These are phyloP conservation scores for Mucor mucedo DNA, from an alignment of 371 early-diverging fungal genomes.

Conservation along the genomic window DNA sequence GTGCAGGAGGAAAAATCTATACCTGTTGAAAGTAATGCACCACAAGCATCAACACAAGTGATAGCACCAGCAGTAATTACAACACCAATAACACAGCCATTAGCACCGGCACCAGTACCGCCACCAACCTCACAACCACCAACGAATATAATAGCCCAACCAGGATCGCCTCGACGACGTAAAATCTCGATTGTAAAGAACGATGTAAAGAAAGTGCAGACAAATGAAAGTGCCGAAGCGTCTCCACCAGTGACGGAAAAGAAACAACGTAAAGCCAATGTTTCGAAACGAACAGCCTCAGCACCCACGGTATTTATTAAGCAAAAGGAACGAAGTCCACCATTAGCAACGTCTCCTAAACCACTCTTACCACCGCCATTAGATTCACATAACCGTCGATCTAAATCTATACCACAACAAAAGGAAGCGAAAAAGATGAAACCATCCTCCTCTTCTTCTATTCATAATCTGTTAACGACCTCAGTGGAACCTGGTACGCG, in stretches of 20 bases:
- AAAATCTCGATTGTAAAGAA: not conserved
- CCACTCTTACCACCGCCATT: not conserved
- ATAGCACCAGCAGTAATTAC: not conserved
- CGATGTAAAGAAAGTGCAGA: not conserved
- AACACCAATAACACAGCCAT: not conserved
- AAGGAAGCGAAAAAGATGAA: constrained; percentile 15
- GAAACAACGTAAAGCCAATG: not conserved
- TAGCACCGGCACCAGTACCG: not conserved
- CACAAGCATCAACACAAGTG: not conserved
- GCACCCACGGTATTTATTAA: not conserved
- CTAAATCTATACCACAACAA: constrained; percentile 29
- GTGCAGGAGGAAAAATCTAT: not conserved
- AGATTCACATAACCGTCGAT: constrained; percentile 1
- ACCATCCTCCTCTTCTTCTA: constrained; percentile 9
- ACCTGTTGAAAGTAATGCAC: constrained; percentile 5
- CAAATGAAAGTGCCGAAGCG: not conserved
- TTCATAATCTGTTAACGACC: constrained; percentile 23
- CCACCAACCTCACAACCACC: not conserved
- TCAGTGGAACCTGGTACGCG: constrained; percentile 20
- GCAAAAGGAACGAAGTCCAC: not conserved
- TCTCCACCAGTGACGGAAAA: not conserved
- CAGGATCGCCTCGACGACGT: not conserved
- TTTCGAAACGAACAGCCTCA: constrained; percentile 1
- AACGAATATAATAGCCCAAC: no score
- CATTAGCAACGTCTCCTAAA: not conserved